These are phyloP conservation scores for Pezicula neosporulosa DNA, from an alignment of 2,329 filamentous ascomycete genomes.

Conservation along the genomic window DNA sequence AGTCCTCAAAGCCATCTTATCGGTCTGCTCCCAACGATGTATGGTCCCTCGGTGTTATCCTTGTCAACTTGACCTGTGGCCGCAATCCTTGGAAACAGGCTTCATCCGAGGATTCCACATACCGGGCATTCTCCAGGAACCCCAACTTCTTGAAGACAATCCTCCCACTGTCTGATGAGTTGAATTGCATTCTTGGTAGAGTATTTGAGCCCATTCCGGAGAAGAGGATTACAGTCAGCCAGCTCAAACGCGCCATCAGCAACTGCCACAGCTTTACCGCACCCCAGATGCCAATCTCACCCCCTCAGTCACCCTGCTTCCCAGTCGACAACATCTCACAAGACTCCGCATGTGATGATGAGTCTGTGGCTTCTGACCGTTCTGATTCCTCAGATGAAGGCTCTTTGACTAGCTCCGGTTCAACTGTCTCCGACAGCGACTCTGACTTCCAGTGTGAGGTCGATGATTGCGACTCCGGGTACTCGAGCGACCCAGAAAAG, in stretches of 20 bases:
- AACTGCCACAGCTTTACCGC: constrained; percentile 47
- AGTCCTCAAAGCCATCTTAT: constrained; percentile 74
- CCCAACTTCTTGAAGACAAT: constrained; percentile 89
- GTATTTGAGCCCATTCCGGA: constrained; percentile 86
- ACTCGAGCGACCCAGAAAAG: no score
- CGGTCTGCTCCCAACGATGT: constrained; percentile 93
- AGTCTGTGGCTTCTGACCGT: constrained; percentile 45
- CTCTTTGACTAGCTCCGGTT: constrained; percentile 21
- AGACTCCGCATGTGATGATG: constrained; percentile 48
- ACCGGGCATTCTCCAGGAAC: constrained; percentile 83
- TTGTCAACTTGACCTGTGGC: constrained; percentile 96
- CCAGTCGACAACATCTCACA: constrained; percentile 24
- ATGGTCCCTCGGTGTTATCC: constrained; percentile 96
- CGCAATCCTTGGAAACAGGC: constrained; percentile 99
- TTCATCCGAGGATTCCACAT: constrained; percentile 89
- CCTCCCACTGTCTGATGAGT: constrained; percentile 81
- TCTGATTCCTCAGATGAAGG: constrained; percentile 7
- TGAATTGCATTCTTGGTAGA: constrained; percentile 81
- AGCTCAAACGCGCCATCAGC: constrained; percentile 74
- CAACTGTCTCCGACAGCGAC: constrained; percentile 16
- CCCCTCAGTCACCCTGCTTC: constrained; percentile 10
- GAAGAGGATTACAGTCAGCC: constrained; percentile 75
- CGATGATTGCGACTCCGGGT: constrained; percentile 2
- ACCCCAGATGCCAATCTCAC: constrained; percentile 11
- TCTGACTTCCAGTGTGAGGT: constrained; percentile 15